A percentile compares a stretch with the other conserved stretches of the same genome.
Evolutionary conservation across 2,329 filamentous ascomycete genomes (phyloP).

Genomic region (Penicillium sp.): DNA sequence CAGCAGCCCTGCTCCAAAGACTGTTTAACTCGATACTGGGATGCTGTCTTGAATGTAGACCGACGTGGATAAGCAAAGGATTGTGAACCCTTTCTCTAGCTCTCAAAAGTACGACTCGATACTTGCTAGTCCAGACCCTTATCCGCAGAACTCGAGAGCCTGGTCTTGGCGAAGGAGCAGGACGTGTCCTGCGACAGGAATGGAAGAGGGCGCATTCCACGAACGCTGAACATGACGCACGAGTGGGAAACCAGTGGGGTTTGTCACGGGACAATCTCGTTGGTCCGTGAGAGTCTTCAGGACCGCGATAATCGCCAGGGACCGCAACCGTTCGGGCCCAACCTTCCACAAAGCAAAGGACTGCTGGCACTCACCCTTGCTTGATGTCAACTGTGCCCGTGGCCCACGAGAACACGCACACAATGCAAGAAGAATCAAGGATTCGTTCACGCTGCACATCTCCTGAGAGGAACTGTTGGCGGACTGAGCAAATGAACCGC

Average conservation of each 20-base stretch:
- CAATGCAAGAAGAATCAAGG: not conserved
- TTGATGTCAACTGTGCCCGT: slow-evolving; percentile 14
- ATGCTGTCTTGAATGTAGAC: not conserved
- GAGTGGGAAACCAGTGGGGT: not conserved
- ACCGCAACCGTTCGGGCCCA: slow-evolving; percentile 14
- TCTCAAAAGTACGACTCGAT: not conserved
- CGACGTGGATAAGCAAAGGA: not conserved
- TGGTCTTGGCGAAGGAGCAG: not conserved
- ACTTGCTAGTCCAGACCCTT: not conserved
- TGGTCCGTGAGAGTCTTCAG: slow-evolving; percentile 13
- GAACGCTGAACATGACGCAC: not conserved
- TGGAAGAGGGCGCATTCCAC: slow-evolving; percentile 20
- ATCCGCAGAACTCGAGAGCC: not conserved
- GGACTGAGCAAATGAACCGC: not conserved
- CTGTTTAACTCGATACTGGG: too few relatives aligned
- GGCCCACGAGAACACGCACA: not conserved
- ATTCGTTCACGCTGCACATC: not conserved
- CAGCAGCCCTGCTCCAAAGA: not conserved
- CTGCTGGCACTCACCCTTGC: slow-evolving; percentile 19
- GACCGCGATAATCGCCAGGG: slow-evolving; percentile 23
- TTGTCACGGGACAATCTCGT: slow-evolving; percentile 2
- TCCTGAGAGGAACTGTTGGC: not conserved
- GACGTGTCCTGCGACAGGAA: slow-evolving; percentile 14
- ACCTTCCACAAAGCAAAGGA: slow-evolving; percentile 5
- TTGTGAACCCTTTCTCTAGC: not conserved